Evolutionary conservation across 148 eudicot genomes (phyloP).

Genomic region (Vaccinium corymbosum): DNA sequence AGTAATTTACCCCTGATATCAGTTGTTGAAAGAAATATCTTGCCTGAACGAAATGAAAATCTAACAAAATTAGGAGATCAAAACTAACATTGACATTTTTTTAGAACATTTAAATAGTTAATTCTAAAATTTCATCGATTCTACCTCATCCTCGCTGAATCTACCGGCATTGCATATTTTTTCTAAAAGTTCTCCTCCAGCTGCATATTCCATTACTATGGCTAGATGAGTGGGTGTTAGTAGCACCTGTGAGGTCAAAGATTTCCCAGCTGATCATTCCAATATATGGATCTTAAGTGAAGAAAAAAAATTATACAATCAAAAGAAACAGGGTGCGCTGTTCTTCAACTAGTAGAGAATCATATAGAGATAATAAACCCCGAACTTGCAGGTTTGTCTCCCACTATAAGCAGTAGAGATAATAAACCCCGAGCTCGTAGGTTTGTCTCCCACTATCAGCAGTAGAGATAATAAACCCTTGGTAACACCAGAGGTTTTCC

Average conservation of each 20-base stretch:
- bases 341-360: neutral
- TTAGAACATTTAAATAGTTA: neutral
- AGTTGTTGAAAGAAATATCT: slow-evolving; percentile 62
- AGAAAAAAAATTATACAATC: neutral
- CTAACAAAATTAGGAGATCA: neutral
- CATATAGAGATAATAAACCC: no score
- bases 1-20: slow-evolving; percentile 64
- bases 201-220: slow-evolving; percentile 69
- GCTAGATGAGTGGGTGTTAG: slow-evolving; percentile 66
- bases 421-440: no score
- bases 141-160: slow-evolving; percentile 60
- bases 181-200: slow-evolving; percentile 61
- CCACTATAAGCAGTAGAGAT: no score
- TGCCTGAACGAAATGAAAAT: slow-evolving; percentile 26
- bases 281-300: neutral
- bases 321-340: neutral
- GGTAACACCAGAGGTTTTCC: no score
- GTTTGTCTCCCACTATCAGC: no score
- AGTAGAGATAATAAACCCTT: no score
- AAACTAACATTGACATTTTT: neutral
- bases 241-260: slow-evolving; percentile 31
- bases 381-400: no score
- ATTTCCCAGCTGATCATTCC: neutral
- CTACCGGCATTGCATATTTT: slow-evolving; percentile 53
- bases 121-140: neutral